Base-by-base conservation (phyloP, 495 filamentous ascomycete genomes). In the Evernia prunastri region DNA sequence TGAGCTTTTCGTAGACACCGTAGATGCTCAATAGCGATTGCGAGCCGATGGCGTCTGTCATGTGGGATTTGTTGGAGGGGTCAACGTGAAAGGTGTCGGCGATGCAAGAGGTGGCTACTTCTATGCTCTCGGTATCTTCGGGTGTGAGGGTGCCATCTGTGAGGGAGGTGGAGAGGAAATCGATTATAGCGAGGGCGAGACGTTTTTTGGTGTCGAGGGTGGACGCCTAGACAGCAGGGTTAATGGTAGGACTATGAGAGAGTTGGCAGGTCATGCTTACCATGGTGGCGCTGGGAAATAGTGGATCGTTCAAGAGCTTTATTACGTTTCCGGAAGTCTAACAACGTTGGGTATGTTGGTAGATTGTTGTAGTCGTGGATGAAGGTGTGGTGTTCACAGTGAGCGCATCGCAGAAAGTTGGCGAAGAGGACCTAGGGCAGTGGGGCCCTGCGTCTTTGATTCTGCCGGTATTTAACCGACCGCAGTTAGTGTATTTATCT, bases 111-210 rank as follows among this genome's bases (percentile, higher is more conserved):
- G 86, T 81, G 63, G 94, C 94, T 40, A 97, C 87, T 68, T 97
- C 93, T 72, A 98, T 89, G 58, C 86, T 89, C 73, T 97, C 94
- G 64, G 85, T 81, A 72, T 98, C 94, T 57, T 97, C 95, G 68
- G 86, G 72, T 23, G 86, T 81, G 43, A 97, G 82, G 36, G 92
- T 94, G 68, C 93, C 93, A 69, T 98, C 94, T 64, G 84, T 92
- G 66, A 90, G 78, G 61, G 91, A 96, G 68, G 84, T 86, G 61
- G 82, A 82, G 36, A 98, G 87, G 81, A 96, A 98, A 78, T 96
- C 91, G 79, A 95, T 89, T 75, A 98, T 92, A 69, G 95, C 91
- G 73, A 97, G 89, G 71, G 94, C 95, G 63, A 98, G 86, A 77
- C 92, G 90, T 81, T 98, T 95, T 78, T 96, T 96, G 65, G 91